phyloP scores from a whole-genome alignment of 164 flowering plant species.

The Liquidambar formosana region DNA sequence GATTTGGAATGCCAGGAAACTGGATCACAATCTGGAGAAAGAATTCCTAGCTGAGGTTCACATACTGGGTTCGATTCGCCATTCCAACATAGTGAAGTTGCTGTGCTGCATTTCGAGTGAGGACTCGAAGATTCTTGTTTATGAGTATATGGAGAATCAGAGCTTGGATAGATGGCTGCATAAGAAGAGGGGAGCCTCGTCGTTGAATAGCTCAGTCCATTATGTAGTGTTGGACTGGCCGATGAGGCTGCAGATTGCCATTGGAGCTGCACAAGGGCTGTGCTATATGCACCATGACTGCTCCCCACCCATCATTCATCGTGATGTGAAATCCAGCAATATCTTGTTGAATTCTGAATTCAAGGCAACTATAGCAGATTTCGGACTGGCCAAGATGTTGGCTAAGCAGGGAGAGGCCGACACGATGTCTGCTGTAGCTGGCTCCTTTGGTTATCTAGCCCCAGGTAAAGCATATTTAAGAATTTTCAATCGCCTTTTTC shows the following conservation, averaged over 20 bases:
- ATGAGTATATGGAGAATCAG: constrained; percentile 80
- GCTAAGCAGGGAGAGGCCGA: constrained; percentile 45
- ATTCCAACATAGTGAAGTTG: constrained; percentile 74
- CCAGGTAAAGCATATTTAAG: constrained; percentile 62
- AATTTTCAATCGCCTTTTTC: neutral
- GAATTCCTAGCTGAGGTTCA: constrained; percentile 71
- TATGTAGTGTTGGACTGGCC: constrained; percentile 66
- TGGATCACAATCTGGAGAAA: constrained; percentile 48
- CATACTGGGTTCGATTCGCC: constrained; percentile 68
- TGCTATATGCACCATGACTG: constrained; percentile 89
- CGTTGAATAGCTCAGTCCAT: constrained; percentile 10
- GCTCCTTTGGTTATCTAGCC: constrained; percentile 87
- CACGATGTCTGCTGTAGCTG: constrained; percentile 73
- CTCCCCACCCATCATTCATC: constrained; percentile 69
- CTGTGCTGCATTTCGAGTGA: constrained; percentile 76
- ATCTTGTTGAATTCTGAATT: constrained; percentile 75
- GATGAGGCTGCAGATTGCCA: constrained; percentile 58
- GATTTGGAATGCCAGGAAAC: constrained; percentile 49
- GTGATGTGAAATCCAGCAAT: constrained; percentile 88
- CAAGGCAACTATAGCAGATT: constrained; percentile 77
- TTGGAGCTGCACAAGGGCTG: constrained; percentile 88
- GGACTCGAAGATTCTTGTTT: constrained; percentile 73
- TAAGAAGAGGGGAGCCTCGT: constrained; percentile 27
- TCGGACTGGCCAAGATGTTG: constrained; percentile 78
- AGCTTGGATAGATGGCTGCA: constrained; percentile 84